These are phyloP conservation scores for Rugosomyces carneus DNA, from an alignment of 1,284 basidiomycete genomes.

Conservation along the genomic window DNA sequence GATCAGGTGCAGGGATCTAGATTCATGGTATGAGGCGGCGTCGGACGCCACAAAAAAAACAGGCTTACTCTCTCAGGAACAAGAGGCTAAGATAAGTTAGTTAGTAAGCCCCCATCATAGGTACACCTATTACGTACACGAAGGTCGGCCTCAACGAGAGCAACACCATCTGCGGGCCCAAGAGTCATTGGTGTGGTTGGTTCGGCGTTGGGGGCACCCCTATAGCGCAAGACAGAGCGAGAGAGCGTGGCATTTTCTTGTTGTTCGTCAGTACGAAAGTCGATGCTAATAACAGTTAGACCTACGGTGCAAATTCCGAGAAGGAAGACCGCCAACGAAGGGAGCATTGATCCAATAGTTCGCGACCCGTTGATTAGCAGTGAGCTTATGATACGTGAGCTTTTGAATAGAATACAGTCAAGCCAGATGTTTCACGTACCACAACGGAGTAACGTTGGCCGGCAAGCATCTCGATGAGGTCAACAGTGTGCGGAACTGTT, in stretches of 20 bases:
- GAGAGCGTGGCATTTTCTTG: constrained; percentile 17
- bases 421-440: constrained; percentile 17
- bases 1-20: constrained; percentile 17
- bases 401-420: not conserved
- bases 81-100: constrained; percentile 6
- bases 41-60: not conserved
- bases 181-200: constrained; percentile 21
- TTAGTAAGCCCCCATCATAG: not conserved
- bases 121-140: constrained; percentile 9
- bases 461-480: constrained; percentile 24
- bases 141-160: constrained; percentile 19
- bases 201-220: constrained; percentile 27
- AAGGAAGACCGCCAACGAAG: constrained; percentile 17
- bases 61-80: constrained; percentile 3
- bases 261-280: not conserved
- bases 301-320: constrained; percentile 19
- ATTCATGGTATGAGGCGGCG: not conserved
- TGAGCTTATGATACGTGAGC: constrained; percentile 19
- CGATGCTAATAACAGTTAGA: not conserved
- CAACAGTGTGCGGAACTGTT: constrained; percentile 23
- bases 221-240: constrained; percentile 27
- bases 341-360: constrained; percentile 35
- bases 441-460: constrained; percentile 30
- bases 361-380: constrained; percentile 29
- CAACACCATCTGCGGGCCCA: constrained; percentile 23